Evolutionary conservation across 192 early-diverging fungal species (phyloP).

Genomic region (Endogone sp.): DNA sequence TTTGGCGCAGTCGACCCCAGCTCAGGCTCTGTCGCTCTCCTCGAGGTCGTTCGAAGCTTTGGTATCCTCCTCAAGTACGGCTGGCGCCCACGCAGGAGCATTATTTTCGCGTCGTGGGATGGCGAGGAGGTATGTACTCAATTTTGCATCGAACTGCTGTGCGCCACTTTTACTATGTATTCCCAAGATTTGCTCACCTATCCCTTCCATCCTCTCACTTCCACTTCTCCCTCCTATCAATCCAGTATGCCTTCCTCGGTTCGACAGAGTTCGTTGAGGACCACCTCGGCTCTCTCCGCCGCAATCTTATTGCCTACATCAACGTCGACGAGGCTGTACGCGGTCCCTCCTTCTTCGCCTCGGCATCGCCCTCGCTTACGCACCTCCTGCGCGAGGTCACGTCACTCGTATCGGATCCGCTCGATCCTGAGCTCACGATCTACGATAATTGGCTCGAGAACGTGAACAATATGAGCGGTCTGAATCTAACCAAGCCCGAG

Average conservation of each 20-base stretch:
- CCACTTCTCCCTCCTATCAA: neutral
- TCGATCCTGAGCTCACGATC: slow-evolving; percentile 24
- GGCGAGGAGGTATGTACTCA: slow-evolving; percentile 36
- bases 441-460: slow-evolving; percentile 42
- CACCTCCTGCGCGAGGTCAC: slow-evolving; percentile 41
- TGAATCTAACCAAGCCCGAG: slow-evolving; percentile 1
- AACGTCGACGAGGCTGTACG: slow-evolving; percentile 48
- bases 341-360: slow-evolving; percentile 41
- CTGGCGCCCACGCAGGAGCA: slow-evolving; percentile 58
- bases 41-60: slow-evolving; percentile 51
- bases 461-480: neutral
- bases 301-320: slow-evolving; percentile 50
- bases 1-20: slow-evolving; percentile 57
- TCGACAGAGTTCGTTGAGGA: slow-evolving; percentile 67
- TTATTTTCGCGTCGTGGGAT: slow-evolving; percentile 61
- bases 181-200: neutral
- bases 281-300: slow-evolving; percentile 44
- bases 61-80: slow-evolving; percentile 52
- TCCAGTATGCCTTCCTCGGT: slow-evolving; percentile 44
- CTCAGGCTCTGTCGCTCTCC: slow-evolving; percentile 52
- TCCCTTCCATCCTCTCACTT: neutral
- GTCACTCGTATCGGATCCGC: slow-evolving; percentile 37
- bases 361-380: slow-evolving; percentile 43
- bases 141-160: too few relatives aligned
- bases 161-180: neutral